phyloP scores from a whole-genome alignment of 1,139 yeast genomes.

The Casaregolazyma lundiana region DNA sequence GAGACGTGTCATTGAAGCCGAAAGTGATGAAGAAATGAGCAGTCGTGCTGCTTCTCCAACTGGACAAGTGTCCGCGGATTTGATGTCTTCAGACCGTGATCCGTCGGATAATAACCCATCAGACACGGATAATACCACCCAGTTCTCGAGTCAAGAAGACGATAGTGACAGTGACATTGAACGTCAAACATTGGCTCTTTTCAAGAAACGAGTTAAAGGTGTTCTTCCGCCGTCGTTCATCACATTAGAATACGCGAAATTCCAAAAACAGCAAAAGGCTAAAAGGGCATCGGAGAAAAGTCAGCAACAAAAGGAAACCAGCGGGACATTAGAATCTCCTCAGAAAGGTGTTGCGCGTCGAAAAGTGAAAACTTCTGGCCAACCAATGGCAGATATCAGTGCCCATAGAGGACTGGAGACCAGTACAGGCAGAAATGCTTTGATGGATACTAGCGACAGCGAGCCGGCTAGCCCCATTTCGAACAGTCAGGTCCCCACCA shows the following conservation, averaged over 20 bases:
- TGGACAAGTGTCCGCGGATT: neutral
- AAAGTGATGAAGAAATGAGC: neutral
- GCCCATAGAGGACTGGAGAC: too few species aligned
- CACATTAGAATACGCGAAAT: slow-evolving; percentile 17
- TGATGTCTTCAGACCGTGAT: neutral
- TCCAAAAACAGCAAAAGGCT: slow-evolving; percentile 5
- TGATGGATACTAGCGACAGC: neutral
- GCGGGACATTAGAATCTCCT: neutral
- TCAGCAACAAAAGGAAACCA: neutral
- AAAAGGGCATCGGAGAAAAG: neutral
- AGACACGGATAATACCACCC: neutral
- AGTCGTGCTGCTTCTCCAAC: neutral
- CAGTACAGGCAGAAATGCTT: neutral
- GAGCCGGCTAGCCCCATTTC: neutral
- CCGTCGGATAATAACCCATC: neutral
- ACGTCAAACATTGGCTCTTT: slow-evolving; percentile 3
- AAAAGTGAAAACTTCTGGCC: too few species aligned
- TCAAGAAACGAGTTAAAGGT: slow-evolving; percentile 16
- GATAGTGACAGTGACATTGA: slow-evolving; percentile 6
- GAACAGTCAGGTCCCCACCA: neutral
- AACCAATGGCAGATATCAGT: too few species aligned
- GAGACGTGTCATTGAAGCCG: slow-evolving; percentile 7
- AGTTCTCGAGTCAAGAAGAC: neutral
- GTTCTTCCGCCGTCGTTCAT: slow-evolving; percentile 20
- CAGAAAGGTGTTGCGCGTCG: slow-evolving; percentile 18